Evolutionary conservation across 306 rosid genomes (phyloP), one percentile per base, ranked within the genome.

Genomic region (Vigna hirtella): DNA sequence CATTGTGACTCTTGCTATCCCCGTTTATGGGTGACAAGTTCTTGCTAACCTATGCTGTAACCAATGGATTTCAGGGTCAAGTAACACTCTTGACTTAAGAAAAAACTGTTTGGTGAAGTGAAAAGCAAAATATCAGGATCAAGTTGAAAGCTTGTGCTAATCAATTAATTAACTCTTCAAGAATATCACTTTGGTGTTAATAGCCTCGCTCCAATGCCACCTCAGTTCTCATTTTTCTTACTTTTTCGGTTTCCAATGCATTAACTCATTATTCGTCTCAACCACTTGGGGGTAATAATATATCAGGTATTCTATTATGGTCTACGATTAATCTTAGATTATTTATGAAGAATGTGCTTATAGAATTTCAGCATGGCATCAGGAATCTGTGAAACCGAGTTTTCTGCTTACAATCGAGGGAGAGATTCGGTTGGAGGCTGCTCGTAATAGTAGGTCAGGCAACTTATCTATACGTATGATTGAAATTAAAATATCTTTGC

Each of bases 41-140:
- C 66, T 86, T 75, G 59, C 87, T 86, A 86, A 86, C 90, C 53
- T 70, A 58, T 78, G 80, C 61, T 79, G 85, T 86, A 84, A 77
- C 91, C 74, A 70, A 82, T 73, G 81, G 70, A 30, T 64, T 83
- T 65, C 50, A 66, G 70, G 81, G 69, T 76, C 80, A 67, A 45
- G 77, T 69, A 68, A 18, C 80, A 70, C 7, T 77, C 79, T 82
- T 66, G 59, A 72, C 76, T 47, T 56, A 3, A 3, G 56, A 52
- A 26, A 34, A 57, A 55, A 18, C 9, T 52, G 42, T 52, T 16
- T 24, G 81, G 6, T 51, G 51, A 38, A 76, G 34, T 53, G 45
- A 6, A 36, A 63, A 9, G 20, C 38, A 30, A 30, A 43, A 43
- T 2, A 10, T 26, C 76, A 10, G 34, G 50, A 51, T 70, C 24